Evolutionary conservation across 2,329 filamentous ascomycete species (phyloP), one percentile per base, ranked within the genome.

Genomic region (Purpureocillium takamizusanense): DNA sequence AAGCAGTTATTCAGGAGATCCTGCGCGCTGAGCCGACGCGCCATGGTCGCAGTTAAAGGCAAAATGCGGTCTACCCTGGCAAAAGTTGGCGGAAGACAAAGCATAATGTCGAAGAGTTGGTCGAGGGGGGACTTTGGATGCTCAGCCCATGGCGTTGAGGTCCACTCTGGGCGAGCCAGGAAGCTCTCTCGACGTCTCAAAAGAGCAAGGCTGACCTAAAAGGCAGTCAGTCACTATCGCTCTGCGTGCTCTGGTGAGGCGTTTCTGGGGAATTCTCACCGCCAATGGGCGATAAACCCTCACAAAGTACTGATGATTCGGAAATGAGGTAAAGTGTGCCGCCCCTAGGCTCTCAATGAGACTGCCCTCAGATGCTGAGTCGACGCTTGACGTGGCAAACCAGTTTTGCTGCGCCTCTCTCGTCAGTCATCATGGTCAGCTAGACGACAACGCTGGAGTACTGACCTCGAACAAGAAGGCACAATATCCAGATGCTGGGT

Each of bases 291-390:
- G 66, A 45, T 71, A 77, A 5, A 77, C 62, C 10, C 72, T 64
- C 17, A 67, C 65, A 40, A 77, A 78, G 50, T 74, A 76, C 48
- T 78, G 73, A 41, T 78, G 74, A 10, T 68, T 61, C 2, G 74
- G 74, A 38, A 78, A 78, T 0, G 54, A 54, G 29, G 60, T 60
- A 43, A 74, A 77, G 31, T 57, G 52, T 3, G 56, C 54, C 1
- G 74, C 69, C 0, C 72, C 72, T 14, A 60, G 51, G 17, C 58
- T 60, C 34, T 59, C 60, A 36, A 74, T 53, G 9, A 45, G 42
- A 41, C 61, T 59, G 37, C 49, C 47, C 28, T 64, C 21, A 25
- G 21, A 25, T 25, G 21, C 21, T 10, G 21, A 25, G 21, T 25
- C 5, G 21, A 10, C 21, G 10, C 21, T 69, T 6, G 59, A 52